Conservation (phyloP, 768 basidiomycete genomes). For the Hygrophoropsis aurantiaca region DNA sequence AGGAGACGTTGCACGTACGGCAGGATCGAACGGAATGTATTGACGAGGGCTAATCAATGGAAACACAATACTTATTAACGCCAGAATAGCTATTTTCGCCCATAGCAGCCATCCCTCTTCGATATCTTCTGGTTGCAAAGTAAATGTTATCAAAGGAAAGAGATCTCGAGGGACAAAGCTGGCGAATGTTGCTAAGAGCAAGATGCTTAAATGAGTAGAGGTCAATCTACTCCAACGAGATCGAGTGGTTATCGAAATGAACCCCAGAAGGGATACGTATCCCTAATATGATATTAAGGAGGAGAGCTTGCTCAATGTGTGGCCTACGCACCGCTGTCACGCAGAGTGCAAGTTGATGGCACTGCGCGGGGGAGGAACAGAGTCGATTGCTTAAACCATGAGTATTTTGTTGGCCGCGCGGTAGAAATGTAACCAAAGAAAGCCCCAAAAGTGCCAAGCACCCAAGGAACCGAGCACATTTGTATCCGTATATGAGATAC, state of each 20-base stretch:
- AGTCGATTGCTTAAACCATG: constrained; percentile 30
- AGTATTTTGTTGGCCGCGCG: constrained; percentile 26
- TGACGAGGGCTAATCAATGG: too few species aligned
- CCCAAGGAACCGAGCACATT: too few species aligned
- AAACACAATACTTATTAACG: constrained; percentile 43
- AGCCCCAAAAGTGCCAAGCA: constrained; percentile 48
- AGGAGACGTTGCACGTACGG: constrained; percentile 45
- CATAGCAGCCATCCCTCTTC: too few species aligned
- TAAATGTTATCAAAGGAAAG: too few species aligned
- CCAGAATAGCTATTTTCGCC: constrained; percentile 46
- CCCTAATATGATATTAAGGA: not conserved
- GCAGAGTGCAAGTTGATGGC: too few species aligned
- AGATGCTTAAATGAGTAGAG: constrained; percentile 46
- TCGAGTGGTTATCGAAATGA: constrained; percentile 39
- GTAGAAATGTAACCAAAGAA: constrained; percentile 42
- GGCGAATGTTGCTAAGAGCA: too few species aligned
- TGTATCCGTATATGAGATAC: constrained; percentile 46
- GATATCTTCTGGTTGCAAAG: too few species aligned
- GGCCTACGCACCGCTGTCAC: too few species aligned
- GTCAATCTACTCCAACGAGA: constrained; percentile 43
- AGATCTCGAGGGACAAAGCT: constrained; percentile 47
- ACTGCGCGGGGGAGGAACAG: too few species aligned
- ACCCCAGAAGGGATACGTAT: too few species aligned
- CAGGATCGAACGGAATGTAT: too few species aligned
- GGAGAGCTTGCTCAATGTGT: constrained; percentile 21